Evolutionary conservation across 331 rosid genomes (phyloP), one percentile per base, ranked within the genome.

Genomic region (Rosa hybrid): DNA sequence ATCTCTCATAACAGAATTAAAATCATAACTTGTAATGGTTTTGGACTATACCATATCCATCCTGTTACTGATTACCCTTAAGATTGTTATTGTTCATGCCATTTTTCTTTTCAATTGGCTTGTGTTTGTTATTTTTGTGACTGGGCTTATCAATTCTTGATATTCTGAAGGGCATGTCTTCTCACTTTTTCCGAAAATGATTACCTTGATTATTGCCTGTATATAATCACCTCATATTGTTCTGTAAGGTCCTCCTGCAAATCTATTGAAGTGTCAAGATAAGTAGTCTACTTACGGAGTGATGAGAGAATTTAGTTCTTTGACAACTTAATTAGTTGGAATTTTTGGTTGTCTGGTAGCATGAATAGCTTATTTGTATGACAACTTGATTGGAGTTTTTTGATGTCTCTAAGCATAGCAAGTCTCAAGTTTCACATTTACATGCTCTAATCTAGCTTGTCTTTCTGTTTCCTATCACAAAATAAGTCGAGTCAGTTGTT

Each of bases 1-100:
- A 65, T 65, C 71, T 81, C 80, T 76, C 83, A 23, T n/a, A 14
- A 51, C 18, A 34, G 38, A 34, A 34, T 45, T 45, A 45, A 45
- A 34, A 34, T 75, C 83, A 23, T n/a, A 17, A 50, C 17, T 72
- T 30, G 21, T 67, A 21, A 25, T 42, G 75, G 27, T 65, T 86
- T 79, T 57, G 77, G 38, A 68, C 45, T 56, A 8, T 64, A 25
- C 68, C 23, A 46, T 62, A 72, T 39, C 42, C 25, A 0, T 65
- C 45, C 30, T 6, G 1, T 25, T 30, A 17, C 39, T 68, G 20
- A 63, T 25, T 63, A 30, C 41, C 12, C 8, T 74, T 30, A 8
- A 39, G 38, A 12, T 30, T 64, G 51, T 20, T 2, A 48, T 42
- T 25, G 18, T 21, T 67, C 44, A 45, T 67, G 9, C n/a, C 49